phyloP scores from a whole-genome alignment of 306 rosid species.

The Gastrolobium villosum region DNA sequence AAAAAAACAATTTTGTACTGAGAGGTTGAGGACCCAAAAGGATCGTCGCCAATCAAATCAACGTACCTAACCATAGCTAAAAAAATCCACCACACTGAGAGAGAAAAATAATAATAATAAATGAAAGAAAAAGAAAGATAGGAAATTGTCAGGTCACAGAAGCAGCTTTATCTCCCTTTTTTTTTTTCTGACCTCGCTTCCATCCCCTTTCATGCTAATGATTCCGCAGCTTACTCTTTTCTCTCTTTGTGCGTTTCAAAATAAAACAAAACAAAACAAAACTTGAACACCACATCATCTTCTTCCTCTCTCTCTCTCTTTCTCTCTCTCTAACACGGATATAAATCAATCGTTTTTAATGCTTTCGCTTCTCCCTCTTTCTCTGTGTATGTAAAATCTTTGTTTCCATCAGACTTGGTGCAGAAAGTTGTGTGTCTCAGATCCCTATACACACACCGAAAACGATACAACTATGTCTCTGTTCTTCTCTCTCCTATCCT shows the following conservation, averaged over 20 bases:
- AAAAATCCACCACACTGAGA: constrained; percentile 26
- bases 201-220: constrained; percentile 72
- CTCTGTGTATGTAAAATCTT: constrained; percentile 69
- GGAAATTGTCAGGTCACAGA: constrained; percentile 57
- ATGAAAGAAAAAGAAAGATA: constrained; percentile 37
- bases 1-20: not conserved
- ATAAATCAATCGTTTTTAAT: constrained; percentile 28
- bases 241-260: constrained; percentile 25
- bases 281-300: not conserved
- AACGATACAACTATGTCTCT: constrained; percentile 40
- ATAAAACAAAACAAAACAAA: constrained; percentile 44
- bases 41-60: constrained; percentile 41
- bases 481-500: not conserved
- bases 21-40: not conserved
- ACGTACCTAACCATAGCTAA: constrained; percentile 42
- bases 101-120: not conserved
- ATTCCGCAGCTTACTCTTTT: constrained; percentile 54
- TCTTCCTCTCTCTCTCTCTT: constrained; percentile 13
- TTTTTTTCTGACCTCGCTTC: constrained; percentile 72
- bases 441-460: constrained; percentile 73
- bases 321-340: not conserved
- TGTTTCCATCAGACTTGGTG: constrained; percentile 63
- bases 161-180: constrained; percentile 74
- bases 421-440: constrained; percentile 81
- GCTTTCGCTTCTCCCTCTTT: constrained; percentile 52